Conservation (phyloP, 1,284 basidiomycete species). For the Apiotrichum gracile region DNA sequence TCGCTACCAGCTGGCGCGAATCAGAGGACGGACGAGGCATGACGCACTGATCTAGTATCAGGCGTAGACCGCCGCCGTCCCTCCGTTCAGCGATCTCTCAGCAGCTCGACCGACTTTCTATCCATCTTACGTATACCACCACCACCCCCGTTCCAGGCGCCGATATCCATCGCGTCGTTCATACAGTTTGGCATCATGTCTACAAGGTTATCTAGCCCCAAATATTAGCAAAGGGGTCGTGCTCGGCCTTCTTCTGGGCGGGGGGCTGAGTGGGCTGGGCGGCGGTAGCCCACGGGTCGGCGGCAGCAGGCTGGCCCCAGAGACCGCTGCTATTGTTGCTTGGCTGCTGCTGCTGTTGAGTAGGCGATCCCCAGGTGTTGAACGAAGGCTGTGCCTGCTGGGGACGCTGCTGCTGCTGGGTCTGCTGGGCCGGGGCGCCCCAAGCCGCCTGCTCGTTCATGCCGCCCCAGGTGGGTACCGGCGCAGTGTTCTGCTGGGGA, state of each 20-base stretch:
- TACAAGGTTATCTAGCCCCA: constrained; percentile 18
- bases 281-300: constrained; percentile 26
- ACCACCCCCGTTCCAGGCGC: neutral
- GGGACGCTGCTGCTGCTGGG: neutral
- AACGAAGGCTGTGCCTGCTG: neutral
- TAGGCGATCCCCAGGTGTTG: constrained; percentile 24
- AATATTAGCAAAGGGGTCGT: constrained; percentile 37
- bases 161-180: neutral
- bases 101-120: no score
- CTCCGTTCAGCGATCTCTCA: no score
- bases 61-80: no score
- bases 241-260: constrained; percentile 30
- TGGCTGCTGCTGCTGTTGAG: neutral
- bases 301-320: constrained; percentile 6
- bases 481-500: constrained; percentile 13
- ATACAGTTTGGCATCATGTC: neutral
- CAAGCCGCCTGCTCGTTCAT: constrained; percentile 36
- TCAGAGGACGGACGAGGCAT: no score
- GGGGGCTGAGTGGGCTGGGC: neutral
- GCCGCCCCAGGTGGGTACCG: constrained; percentile 28
- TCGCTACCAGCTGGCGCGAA: no score
- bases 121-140: no score
- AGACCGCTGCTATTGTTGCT: neutral
- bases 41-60: no score
- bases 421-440: constrained; percentile 19